Evolutionary conservation across 2,329 filamentous ascomycete species (phyloP), one percentile per base, ranked within the genome.

Genomic region (Penicillium glabrum): DNA sequence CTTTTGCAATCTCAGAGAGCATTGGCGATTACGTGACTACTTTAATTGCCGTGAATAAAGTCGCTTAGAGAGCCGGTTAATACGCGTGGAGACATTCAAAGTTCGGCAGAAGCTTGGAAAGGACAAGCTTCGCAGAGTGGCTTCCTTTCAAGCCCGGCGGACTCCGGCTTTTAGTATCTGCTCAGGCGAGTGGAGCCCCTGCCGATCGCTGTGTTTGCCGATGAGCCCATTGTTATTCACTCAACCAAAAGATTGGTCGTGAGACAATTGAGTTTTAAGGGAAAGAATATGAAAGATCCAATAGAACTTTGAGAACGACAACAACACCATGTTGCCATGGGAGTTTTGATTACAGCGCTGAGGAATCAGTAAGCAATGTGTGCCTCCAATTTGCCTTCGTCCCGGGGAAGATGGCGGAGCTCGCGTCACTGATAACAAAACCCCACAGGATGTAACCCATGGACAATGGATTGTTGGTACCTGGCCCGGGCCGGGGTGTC

Each of bases 391-490:
- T 46, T 46, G 16, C 45, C 31, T 9, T 29, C 4, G 19, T 29
- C n/a, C 13, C 37, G 31, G 47, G 23, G 47, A 24, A 37, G 11
- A 41, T 23, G 11, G 33, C 47, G 35, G 21, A 41, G 21, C 33
- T 41, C 23, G 33, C 29, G 21, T 58, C 29, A 27, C 48, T 39
- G 56, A 61, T 58, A 51, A 53, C 49, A 46, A 19, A 39, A 3
- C 46, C 33, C 14, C 49, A 47, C 41, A 45, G 37, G 43, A 59
- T 59, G 60, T 56, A 57, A 62, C 53, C 43, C 23, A 10, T 24
- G 16, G 9, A 11, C 21, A n/a, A 43, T 21, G 16, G 37, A 10
- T 46, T 19, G 35, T 35, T 47, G 29, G 47, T 11, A 35, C 33
- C 43, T 54, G 23, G 9, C 41, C 31, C 53, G 27, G 43, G 50